phyloP scores from a whole-genome alignment of 768 basidiomycete species.

The Termitomyces sp. region DNA sequence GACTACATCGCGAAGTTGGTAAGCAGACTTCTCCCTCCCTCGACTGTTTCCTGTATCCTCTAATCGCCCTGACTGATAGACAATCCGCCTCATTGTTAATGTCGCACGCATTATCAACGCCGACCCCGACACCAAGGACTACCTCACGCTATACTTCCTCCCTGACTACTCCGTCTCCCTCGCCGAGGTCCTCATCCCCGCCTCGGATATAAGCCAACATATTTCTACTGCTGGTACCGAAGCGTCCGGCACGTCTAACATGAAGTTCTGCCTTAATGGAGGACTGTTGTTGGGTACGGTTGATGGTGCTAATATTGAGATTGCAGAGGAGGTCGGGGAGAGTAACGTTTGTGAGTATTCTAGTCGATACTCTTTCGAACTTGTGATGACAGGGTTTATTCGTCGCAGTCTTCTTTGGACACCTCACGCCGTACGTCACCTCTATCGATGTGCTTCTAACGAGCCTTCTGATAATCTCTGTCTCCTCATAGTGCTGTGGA shows the following conservation, averaged over 20 bases:
- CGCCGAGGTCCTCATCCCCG: conserved; percentile 84
- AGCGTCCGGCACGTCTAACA: conserved; percentile 77
- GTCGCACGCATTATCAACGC: conserved; percentile 76
- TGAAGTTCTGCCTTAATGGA: conserved; percentile 91
- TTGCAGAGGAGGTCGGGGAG: conserved; percentile 92
- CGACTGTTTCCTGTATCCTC: not conserved
- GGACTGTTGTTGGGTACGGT: conserved; percentile 86
- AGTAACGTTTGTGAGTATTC: conserved; percentile 78
- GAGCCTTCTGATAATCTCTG: not conserved
- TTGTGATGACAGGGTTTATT: not conserved
- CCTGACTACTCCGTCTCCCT: conserved; percentile 91
- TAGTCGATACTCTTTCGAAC: not conserved
- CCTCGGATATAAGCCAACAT: conserved; percentile 92
- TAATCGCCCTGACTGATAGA: conserved; percentile 33
- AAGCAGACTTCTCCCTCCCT: conserved; percentile 1
- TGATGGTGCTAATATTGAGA: conserved; percentile 96
- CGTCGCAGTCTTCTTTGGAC: conserved; percentile 79
- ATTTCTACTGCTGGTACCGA: conserved; percentile 98
- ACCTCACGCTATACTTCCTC: conserved; percentile 89
- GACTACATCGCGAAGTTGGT: conserved; percentile 93
- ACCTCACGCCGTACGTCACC: conserved; percentile 62
- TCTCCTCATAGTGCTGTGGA: conserved; percentile 59
- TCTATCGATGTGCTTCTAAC: not conserved
- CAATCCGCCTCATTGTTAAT: conserved; percentile 92
- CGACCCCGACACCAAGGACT: conserved; percentile 85